Evolutionary conservation across 2,329 filamentous ascomycete genomes (phyloP), one percentile per base, ranked within the genome.

Genomic region (Berkeleyomyces basicola): DNA sequence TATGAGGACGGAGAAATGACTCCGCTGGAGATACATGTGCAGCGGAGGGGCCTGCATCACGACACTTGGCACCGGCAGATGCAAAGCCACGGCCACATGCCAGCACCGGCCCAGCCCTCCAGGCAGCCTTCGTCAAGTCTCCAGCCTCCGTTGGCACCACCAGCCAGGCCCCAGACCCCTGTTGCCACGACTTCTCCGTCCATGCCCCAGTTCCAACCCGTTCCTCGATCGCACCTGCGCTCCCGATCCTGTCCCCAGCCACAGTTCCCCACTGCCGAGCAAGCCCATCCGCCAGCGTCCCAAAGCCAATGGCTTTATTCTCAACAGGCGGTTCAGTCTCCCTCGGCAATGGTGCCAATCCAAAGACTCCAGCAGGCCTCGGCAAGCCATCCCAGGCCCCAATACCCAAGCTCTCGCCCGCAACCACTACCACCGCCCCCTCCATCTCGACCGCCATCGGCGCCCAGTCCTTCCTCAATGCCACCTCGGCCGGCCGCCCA

Each of bases 1-100:
- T 63, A 61, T 10, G 62, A 57, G 9, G 62, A 63, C 7, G 47
- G 51, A 4, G 58, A 61, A 36, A 39, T 63, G 43, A 49, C 53
- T 7, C 53, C 61, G 14, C 16, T 59, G 7, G 5, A 59, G 11
- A 37, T 39, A 16, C 55, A 59, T 3, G 16, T 59, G 10, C 53
- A 63, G 16, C 14, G 57, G 16, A 51, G 51, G n/a, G 44, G 47
- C 3, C 7, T 44, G 33, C 53, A 63, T 2, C 42, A 16, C 2
- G 44, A 63, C 11, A 16, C 14, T 4, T 42, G 43, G n/a, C 39
- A 43, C 3, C 42, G 43, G 36, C 61, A 59, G 3, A 53, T 53
- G 23, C 49, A 53, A 33, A 14, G 10, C 31, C 33, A 39, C 49
- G 37, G 3, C 10, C 49, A 55, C 33, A 14, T 7, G 3, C 1